These are phyloP conservation scores for Anacardium occidentale DNA, from an alignment of 345 rosid species.

Conservation along the genomic window DNA sequence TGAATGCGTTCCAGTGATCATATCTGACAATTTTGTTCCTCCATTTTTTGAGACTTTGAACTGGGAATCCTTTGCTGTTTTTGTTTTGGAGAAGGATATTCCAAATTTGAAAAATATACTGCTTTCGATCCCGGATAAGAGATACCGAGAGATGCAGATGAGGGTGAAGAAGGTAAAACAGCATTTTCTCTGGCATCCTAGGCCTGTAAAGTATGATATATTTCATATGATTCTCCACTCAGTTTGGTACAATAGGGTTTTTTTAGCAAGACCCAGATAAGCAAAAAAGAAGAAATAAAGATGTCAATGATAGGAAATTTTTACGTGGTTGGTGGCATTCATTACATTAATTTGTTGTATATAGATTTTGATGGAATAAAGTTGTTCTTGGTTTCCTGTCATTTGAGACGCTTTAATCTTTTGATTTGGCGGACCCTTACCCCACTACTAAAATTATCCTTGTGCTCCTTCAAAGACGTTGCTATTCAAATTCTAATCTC, in stretches of 20 bases:
- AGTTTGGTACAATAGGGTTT: slow-evolving; percentile 82
- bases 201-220: slow-evolving; percentile 69
- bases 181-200: slow-evolving; percentile 93
- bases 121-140: slow-evolving; percentile 52
- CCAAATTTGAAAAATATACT: slow-evolving; percentile 78
- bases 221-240: slow-evolving; percentile 97
- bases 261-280: slow-evolving; percentile 41
- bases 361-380: slow-evolving; percentile 2
- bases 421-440: too few species aligned
- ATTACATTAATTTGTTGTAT: slow-evolving; percentile 3
- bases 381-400: not conserved
- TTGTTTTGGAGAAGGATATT: slow-evolving; percentile 80
- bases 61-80: slow-evolving; percentile 92
- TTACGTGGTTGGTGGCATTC: not conserved
- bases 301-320: slow-evolving; percentile 9
- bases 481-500: too few species aligned
- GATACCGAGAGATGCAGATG: slow-evolving; percentile 65
- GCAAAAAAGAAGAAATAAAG: too few species aligned
- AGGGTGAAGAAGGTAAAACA: slow-evolving; percentile 78
- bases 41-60: slow-evolving; percentile 77
- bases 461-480: too few species aligned
- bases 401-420: too few species aligned
- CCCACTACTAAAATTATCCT: too few species aligned
- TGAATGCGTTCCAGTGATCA: slow-evolving; percentile 89
- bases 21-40: slow-evolving; percentile 89